Conservation (phyloP, 305 asterid genomes). For the Fraxinus velutina region DNA sequence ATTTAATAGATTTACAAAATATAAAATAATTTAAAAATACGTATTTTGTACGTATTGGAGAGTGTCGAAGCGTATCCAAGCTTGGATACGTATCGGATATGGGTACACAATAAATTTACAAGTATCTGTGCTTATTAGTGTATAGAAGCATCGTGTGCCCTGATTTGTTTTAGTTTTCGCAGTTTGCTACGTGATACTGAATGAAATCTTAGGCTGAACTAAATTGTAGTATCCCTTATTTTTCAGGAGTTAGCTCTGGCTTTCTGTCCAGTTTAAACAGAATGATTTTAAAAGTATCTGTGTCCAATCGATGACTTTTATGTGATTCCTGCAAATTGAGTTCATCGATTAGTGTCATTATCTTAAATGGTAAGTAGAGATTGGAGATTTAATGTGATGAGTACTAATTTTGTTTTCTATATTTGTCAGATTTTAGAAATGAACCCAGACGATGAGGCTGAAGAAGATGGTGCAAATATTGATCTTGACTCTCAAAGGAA, state of each 20-base stretch:
- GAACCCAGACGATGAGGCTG: constrained; percentile 97
- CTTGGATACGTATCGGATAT: not conserved
- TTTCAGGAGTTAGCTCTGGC: not conserved
- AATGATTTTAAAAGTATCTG: not conserved
- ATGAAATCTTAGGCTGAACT: not conserved
- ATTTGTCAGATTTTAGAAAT: constrained; percentile 70
- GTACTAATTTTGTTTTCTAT: not conserved
- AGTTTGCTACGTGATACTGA: not conserved
- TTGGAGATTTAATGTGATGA: not conserved
- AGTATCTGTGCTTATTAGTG: not conserved
- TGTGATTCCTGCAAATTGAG: not conserved
- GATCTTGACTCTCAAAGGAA: constrained; percentile 95
- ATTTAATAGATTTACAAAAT: too few species aligned
- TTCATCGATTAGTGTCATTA: not conserved
- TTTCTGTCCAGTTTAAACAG: not conserved
- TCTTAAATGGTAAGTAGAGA: not conserved
- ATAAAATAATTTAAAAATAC: not conserved
- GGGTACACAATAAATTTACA: not conserved
- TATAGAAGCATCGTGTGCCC: not conserved
- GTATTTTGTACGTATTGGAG: not conserved
- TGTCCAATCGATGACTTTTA: not conserved
- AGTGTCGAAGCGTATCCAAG: not conserved
- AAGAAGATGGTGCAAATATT: constrained; percentile 96
- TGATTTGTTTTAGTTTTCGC: not conserved
- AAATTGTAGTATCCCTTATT: not conserved